Percentiles rank a stretch among this genome's conserved stretches.
Conservation (phyloP, 148 eudicot genomes). For the Vaccinium vitisidaea region DNA sequence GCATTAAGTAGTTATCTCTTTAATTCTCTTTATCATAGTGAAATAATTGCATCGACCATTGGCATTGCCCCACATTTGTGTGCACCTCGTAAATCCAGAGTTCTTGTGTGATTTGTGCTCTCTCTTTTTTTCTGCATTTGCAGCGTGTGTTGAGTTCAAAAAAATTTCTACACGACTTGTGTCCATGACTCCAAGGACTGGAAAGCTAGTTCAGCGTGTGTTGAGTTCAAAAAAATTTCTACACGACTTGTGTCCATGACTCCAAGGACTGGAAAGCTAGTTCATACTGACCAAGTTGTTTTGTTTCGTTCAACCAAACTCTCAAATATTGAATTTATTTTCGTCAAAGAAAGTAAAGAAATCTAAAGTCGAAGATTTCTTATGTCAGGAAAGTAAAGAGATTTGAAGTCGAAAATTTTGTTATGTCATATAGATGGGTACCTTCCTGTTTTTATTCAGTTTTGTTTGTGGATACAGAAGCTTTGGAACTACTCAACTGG, state of each 20-base stretch:
- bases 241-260: too few relatives aligned
- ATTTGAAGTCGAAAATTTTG: neutral
- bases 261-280: neutral
- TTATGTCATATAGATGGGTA: neutral
- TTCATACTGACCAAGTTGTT: neutral
- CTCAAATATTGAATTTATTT: neutral
- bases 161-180: neutral
- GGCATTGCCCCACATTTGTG: too few relatives aligned
- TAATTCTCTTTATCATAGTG: neutral
- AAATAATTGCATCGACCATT: neutral
- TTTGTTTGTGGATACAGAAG: slow-evolving; percentile 56
- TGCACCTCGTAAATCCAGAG: neutral
- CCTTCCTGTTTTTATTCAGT: neutral
- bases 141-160: neutral
- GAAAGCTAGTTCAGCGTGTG: too few relatives aligned
- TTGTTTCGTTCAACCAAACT: neutral
- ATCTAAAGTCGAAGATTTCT: neutral
- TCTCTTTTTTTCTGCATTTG: neutral
- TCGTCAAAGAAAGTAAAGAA: neutral
- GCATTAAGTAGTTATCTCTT: neutral
- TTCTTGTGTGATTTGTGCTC: neutral
- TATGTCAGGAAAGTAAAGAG: neutral
- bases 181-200: too few relatives aligned
- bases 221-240: neutral
- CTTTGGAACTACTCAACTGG: slow-evolving; percentile 78